phyloP scores from a whole-genome alignment of 176 grass and related monocot genomes.

The Pontederia paniculata region DNA sequence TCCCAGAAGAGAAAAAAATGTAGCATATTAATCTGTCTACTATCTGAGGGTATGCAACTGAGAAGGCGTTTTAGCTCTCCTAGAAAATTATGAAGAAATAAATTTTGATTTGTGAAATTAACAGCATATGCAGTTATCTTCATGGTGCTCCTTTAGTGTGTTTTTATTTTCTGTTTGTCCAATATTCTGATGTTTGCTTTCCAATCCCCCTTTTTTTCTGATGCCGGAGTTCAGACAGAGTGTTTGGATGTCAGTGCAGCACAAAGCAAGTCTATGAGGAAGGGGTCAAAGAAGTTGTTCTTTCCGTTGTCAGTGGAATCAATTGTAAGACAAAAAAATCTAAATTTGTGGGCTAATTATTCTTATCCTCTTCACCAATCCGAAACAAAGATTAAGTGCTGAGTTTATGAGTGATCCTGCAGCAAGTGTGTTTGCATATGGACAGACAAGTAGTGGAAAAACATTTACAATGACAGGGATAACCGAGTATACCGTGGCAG shows the following conservation, averaged over 20 bases:
- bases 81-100: too few relatives aligned
- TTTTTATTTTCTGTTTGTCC: neutral
- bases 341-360: neutral
- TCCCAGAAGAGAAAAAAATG: too few relatives aligned
- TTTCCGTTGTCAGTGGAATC: slow-evolving; percentile 78
- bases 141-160: neutral
- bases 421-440: slow-evolving; percentile 95
- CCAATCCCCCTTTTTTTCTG: neutral
- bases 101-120: too few relatives aligned
- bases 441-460: slow-evolving; percentile 95
- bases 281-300: slow-evolving; percentile 64
- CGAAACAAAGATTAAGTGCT: slow-evolving; percentile 6
- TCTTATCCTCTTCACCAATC: too few relatives aligned
- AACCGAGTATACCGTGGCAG: slow-evolving; percentile 64
- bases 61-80: too few relatives aligned
- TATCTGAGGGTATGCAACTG: too few relatives aligned
- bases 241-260: slow-evolving; percentile 49
- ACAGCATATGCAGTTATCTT: neutral
- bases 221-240: slow-evolving; percentile 38
- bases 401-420: slow-evolving; percentile 17
- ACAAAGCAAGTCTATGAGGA: slow-evolving; percentile 83
- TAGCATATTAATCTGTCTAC: too few relatives aligned
- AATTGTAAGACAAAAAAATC: slow-evolving; percentile 43
- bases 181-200: neutral
- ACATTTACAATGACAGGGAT: slow-evolving; percentile 88